phyloP scores from a whole-genome alignment of 139 green algal genomes.

The Haematococcus lacustris region DNA sequence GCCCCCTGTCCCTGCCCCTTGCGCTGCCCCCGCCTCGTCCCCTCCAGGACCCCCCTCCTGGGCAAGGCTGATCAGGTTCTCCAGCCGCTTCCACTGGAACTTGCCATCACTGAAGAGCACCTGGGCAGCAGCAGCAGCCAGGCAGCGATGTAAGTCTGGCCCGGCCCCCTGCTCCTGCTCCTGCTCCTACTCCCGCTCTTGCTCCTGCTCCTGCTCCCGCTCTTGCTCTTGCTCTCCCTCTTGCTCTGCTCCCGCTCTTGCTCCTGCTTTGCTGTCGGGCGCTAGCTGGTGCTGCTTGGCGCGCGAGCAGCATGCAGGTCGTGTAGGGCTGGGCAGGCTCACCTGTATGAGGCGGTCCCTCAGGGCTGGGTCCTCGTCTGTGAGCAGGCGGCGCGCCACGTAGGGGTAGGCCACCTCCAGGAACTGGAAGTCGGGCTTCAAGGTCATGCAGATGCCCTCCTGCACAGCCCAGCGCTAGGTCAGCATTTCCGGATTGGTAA shows the following conservation, averaged over 20 bases:
- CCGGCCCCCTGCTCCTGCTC: background rate
- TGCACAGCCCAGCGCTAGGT: slow-evolving; percentile 13
- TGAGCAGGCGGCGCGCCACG: slow-evolving; percentile 85
- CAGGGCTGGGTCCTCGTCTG: slow-evolving; percentile 90
- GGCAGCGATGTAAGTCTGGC: background rate
- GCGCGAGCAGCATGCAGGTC: no score
- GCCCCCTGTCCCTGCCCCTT: no score
- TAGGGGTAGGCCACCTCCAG: slow-evolving; percentile 87
- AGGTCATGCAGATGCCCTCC: slow-evolving; percentile 98
- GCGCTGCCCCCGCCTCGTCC: no score
- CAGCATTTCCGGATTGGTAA: no score
- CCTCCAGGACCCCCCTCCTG: slow-evolving; percentile 55
- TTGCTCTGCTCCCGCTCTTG: background rate
- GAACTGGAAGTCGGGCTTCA: slow-evolving; percentile 96
- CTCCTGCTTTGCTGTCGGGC: background rate
- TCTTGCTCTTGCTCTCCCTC: no score
- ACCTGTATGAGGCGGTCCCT: slow-evolving; percentile 88
- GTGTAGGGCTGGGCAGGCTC: no score
- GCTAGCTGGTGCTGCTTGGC: no score
- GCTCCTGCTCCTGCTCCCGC: no score
- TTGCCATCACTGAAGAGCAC: slow-evolving; percentile 80
- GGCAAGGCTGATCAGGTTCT: slow-evolving; percentile 91
- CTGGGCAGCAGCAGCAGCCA: slow-evolving; percentile 33
- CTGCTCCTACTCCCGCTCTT: no score
- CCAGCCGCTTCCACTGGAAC: slow-evolving; percentile 93